Evolutionary conservation across 257 asterid genomes (phyloP).

Genomic region (Nicotiana sylvestris): DNA sequence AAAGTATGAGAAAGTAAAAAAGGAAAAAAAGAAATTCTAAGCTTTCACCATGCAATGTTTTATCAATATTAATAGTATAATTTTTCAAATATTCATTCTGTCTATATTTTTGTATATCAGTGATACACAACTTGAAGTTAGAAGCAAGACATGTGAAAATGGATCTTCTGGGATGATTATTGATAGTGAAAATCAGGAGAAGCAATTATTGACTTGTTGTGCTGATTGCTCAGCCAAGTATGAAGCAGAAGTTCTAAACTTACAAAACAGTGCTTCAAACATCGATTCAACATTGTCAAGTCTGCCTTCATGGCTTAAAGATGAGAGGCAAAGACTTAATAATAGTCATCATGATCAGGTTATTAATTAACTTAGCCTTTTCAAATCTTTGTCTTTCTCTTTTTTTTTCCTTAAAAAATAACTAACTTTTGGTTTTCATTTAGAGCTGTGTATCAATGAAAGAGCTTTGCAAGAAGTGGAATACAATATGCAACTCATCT

Average conservation of each 20-base stretch:
- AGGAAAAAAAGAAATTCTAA: neutral
- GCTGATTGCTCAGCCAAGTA: conserved; percentile 42
- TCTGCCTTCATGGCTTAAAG: conserved; percentile 77
- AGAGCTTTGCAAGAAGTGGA: conserved; percentile 56
- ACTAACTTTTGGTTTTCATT: conserved; percentile 16
- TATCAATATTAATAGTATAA: neutral
- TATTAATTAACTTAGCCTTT: neutral
- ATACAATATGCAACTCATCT: conserved; percentile 44
- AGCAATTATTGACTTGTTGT: conserved; percentile 33
- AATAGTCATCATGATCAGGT: conserved; percentile 43
- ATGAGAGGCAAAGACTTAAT: conserved; percentile 41
- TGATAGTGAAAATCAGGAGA: conserved; percentile 26
- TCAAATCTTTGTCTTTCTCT: neutral
- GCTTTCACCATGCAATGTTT: neutral
- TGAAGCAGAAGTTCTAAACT: conserved; percentile 33
- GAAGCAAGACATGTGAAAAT: conserved; percentile 25
- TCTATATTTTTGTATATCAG: neutral
- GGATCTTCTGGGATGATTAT: conserved; percentile 18
- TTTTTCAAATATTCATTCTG: neutral
- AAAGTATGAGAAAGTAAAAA: neutral
- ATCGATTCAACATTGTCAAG: conserved; percentile 39
- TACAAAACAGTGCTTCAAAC: conserved; percentile 15
- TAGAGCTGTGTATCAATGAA: conserved; percentile 35
- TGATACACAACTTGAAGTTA: conserved; percentile 30
- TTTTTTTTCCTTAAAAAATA: neutral